Evolutionary conservation across 768 basidiomycete species (phyloP), one percentile per base, ranked within the genome.

Genomic region (Naganishia randhawae): DNA sequence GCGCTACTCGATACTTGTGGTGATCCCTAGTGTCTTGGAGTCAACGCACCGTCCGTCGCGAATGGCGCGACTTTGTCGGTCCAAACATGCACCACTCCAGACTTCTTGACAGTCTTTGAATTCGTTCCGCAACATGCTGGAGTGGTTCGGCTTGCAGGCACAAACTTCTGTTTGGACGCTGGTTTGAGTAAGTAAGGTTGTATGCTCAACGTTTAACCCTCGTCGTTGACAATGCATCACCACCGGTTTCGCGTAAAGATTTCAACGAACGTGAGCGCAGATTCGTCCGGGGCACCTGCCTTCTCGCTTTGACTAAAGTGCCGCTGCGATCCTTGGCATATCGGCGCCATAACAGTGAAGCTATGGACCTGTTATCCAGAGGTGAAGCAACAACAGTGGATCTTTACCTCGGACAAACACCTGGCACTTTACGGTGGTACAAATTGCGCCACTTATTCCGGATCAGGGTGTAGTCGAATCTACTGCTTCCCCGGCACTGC

Each of bases 311-410:
- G n/a, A n/a, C n/a, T n/a, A n/a, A n/a, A n/a, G n/a, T n/a, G n/a
- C n/a, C n/a, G n/a, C n/a, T n/a, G n/a, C n/a, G n/a, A n/a, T n/a
- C n/a, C n/a, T n/a, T n/a, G n/a, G n/a, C n/a, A n/a, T n/a, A n/a
- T n/a, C n/a, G n/a, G n/a, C n/a, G 17, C 50, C 9, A 50, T 32
- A 32, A 37, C 3, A 61, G 57, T 61, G 10, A 61, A 61, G 16
- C n/a, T 61, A 1, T 74, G 71, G 71, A 69, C 53, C 22, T 74
- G 73, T 61, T 73, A 71, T 39, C 52, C 64, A 16, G 69, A 70
- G 16, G 48, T 71, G 9, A 14, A 53, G 5, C 71, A 70, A 29
- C 74, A 77, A 65, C 69, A 69, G 27, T 76, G 74, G 74, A 71
- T 72, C 61, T 71, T 68, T 50, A 71, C 69, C 10, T 66, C 66